Evolutionary conservation across 176 grass and related monocot genomes (phyloP).

Genomic region (Echinochloa phyllopogon): DNA sequence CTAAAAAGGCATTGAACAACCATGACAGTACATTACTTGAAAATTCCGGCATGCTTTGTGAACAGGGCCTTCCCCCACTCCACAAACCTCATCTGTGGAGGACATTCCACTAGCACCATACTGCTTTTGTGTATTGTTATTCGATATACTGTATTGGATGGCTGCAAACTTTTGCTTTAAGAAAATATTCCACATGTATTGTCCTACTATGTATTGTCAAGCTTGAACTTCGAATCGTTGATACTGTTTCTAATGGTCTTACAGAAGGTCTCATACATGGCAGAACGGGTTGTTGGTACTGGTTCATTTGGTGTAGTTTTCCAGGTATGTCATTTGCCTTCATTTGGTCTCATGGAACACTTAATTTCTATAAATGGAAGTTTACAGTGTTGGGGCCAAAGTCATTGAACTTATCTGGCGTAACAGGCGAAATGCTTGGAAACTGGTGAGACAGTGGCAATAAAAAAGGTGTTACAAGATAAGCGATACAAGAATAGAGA

Average conservation of each 20-base stretch:
- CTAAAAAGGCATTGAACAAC: not conserved
- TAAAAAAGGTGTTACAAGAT: conserved; percentile 97
- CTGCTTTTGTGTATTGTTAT: not conserved
- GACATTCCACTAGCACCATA: not conserved
- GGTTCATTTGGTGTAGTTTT: conserved; percentile 97
- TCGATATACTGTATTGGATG: not conserved
- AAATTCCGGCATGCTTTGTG: not conserved
- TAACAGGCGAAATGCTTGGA: conserved; percentile 89
- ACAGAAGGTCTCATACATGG: conserved; percentile 98
- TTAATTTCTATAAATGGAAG: conserved; percentile 9
- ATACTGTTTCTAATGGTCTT: conserved; percentile 52
- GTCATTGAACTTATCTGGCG: conserved; percentile 37
- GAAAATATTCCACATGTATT: conserved; percentile 26
- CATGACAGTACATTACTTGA: not conserved
- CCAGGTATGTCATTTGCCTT: conserved; percentile 60
- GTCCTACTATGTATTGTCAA: not conserved
- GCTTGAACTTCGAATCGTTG: conserved; percentile 3
- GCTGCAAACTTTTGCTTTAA: conserved; percentile 1
- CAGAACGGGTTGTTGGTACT: conserved; percentile 88
- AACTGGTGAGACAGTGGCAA: conserved; percentile 89
- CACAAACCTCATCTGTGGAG: not conserved
- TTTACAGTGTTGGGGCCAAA: conserved; percentile 27
- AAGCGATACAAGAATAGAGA: conserved; percentile 98
- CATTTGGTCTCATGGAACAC: conserved; percentile 23
- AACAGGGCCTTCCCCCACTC: not conserved